These are phyloP conservation scores for Scutellaria baicalensis DNA, from an alignment of 257 asterid species.

Conservation along the genomic window DNA sequence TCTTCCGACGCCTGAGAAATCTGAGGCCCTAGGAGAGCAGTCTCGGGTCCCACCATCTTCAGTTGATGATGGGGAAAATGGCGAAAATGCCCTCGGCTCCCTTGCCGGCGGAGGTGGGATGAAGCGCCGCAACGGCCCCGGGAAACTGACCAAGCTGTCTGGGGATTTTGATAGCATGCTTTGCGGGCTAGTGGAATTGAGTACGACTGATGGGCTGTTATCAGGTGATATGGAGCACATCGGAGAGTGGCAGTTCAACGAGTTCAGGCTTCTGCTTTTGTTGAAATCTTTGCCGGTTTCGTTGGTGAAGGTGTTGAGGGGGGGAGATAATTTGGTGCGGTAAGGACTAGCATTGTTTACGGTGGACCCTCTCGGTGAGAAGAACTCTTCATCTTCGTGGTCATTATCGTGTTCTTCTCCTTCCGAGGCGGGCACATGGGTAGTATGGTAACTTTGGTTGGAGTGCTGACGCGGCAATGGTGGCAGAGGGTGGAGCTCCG, in stretches of 20 bases:
- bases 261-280: constrained; percentile 27
- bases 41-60: constrained; percentile 39
- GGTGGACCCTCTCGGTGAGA: constrained; percentile 57
- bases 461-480: constrained; percentile 71
- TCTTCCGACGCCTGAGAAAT: constrained; percentile 30
- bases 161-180: constrained; percentile 65
- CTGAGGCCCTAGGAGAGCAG: constrained; percentile 53
- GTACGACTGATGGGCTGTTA: constrained; percentile 49
- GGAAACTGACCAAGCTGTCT: constrained; percentile 51
- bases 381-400: constrained; percentile 43
- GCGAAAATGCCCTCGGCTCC: constrained; percentile 29
- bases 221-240: constrained; percentile 41
- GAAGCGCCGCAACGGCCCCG: constrained; percentile 40
- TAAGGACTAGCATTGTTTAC: constrained; percentile 32
- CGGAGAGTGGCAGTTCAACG: constrained; percentile 34
- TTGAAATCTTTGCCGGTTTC: neutral
- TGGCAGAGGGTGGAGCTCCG: constrained; percentile 90
- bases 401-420: constrained; percentile 22
- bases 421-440: constrained; percentile 6
- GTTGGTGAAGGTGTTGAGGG: no score
- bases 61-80: constrained; percentile 54
- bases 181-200: constrained; percentile 47
- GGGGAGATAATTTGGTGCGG: constrained; percentile 16
- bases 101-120: constrained; percentile 51
- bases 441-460: constrained; percentile 18